Evolutionary conservation across 805 yeast genomes (phyloP), one percentile per base, ranked within the genome.

Genomic region (Candida awuae): DNA sequence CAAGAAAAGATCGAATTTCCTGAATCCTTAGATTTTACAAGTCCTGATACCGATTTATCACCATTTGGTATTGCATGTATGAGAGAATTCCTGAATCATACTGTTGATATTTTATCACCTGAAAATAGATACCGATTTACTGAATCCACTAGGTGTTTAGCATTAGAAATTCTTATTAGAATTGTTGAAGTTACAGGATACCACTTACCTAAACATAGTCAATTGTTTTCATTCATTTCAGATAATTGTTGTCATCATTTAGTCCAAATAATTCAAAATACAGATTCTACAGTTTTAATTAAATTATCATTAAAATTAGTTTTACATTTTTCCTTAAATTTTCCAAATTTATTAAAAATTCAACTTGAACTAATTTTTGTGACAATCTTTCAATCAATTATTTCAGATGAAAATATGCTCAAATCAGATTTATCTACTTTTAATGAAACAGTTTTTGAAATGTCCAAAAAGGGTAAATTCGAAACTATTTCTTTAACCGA

Each of bases 221-320:
- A 80, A 4, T 63, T 88, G 33, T 70, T 85, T 55, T 71, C 69
- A 15, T 62, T 86, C 20, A 71, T 85, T 8, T 73, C 90, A 2
- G 92, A 86, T 52, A 80, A 84, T 8, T 72, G 88, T n/a, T 84
- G 86, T 57, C 90, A 87, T 55, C 84, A 85, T 52, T 69, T 88
- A 21, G 73, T 90, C 33, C 92, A 80, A 55, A 72, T 87, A 20
- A 75, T 87, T 22, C 84, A 94, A 45, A 71, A 75, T 25, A 67
- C 73, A 2, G 94, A 85, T 46, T 81, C 86, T 14, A 73, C 84
- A 2, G 69, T 80, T 3, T 63, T 92, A 9, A 65, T 90, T 13
- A 84, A 80, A 45, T 77, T 83, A 8, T 75, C 96, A 0, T 66
- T 92, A 45, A 83, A 82, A 48, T 66, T 87, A 20, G 80, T 86